These are phyloP conservation scores for Albatrellus ellisii DNA, from an alignment of 768 basidiomycete genomes.

Conservation along the genomic window DNA sequence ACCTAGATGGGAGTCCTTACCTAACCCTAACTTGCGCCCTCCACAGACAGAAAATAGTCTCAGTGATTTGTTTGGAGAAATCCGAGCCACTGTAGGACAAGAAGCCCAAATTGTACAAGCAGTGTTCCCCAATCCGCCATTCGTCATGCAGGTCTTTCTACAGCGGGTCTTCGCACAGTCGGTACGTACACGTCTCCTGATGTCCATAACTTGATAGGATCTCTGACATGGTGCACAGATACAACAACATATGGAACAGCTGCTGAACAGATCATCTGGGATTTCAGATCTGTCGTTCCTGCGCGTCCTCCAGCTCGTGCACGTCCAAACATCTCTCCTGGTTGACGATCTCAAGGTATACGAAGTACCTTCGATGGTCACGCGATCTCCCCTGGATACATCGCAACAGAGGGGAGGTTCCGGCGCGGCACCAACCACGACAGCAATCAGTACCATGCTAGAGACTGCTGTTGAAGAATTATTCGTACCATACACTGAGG, in stretches of 20 bases:
- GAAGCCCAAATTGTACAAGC: constrained; percentile 98
- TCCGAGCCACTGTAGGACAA: constrained; percentile 81
- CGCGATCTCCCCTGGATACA: constrained; percentile 51
- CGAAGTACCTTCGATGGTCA: constrained; percentile 60
- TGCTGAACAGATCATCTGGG: constrained; percentile 60
- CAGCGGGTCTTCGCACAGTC: constrained; percentile 97
- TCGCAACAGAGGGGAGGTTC: constrained; percentile 41
- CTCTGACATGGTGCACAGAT: constrained; percentile 46
- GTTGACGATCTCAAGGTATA: constrained; percentile 89
- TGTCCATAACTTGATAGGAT: too few relatives aligned
- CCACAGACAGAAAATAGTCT: constrained; percentile 76
- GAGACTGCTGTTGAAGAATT: constrained; percentile 94
- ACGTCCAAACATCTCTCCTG: constrained; percentile 60
- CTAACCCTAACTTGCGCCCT: constrained; percentile 64
- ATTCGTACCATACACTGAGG: constrained; percentile 89
- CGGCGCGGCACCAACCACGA: constrained; percentile 27
- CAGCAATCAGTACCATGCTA: constrained; percentile 69
- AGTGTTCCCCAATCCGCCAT: constrained; percentile 91
- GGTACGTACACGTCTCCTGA: constrained; percentile 31
- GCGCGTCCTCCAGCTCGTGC: constrained; percentile 80
- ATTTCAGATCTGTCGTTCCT: constrained; percentile 86
- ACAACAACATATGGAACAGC: constrained; percentile 89
- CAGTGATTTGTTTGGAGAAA: constrained; percentile 71
- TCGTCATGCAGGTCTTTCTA: constrained; percentile 96
- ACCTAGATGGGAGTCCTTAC: constrained; percentile 66